Evolutionary conservation across 495 filamentous ascomycete species (phyloP).

Genomic region (Rhizodiscina lignyota): DNA sequence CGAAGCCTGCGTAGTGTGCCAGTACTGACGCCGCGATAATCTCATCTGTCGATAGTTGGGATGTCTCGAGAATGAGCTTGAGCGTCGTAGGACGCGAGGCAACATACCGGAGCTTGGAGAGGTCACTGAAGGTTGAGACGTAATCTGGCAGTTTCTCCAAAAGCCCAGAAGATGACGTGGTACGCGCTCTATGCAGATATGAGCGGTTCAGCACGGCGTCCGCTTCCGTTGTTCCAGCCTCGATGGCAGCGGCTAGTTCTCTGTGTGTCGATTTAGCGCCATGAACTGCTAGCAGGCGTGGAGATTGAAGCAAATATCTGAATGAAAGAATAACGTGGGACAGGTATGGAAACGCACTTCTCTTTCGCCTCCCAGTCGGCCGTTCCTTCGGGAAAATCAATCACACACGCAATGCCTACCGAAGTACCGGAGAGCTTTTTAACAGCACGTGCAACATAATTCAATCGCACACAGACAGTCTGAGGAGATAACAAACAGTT

Average conservation of each 20-base stretch:
- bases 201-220: slow-evolving; percentile 52
- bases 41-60: slow-evolving; percentile 34
- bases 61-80: slow-evolving; percentile 55
- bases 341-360: no score
- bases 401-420: slow-evolving; percentile 42
- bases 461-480: slow-evolving; percentile 41
- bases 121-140: slow-evolving; percentile 36
- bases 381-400: slow-evolving; percentile 53
- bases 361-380: no score
- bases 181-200: no score
- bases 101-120: slow-evolving; percentile 35
- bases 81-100: slow-evolving; percentile 30
- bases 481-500: slow-evolving; percentile 2
- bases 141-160: no score
- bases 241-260: no score
- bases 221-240: slow-evolving; percentile 41
- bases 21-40: slow-evolving; percentile 44
- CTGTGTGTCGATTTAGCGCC: no score
- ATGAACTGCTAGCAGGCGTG: no score
- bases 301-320: no score
- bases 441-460: slow-evolving; percentile 35
- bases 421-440: slow-evolving; percentile 30
- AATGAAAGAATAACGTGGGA: no score
- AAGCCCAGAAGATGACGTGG: no score
- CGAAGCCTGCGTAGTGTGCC: slow-evolving; percentile 39